These are phyloP conservation scores for Meyerozyma athensensis DNA, from an alignment of 1,139 yeast species.

Conservation along the genomic window DNA sequence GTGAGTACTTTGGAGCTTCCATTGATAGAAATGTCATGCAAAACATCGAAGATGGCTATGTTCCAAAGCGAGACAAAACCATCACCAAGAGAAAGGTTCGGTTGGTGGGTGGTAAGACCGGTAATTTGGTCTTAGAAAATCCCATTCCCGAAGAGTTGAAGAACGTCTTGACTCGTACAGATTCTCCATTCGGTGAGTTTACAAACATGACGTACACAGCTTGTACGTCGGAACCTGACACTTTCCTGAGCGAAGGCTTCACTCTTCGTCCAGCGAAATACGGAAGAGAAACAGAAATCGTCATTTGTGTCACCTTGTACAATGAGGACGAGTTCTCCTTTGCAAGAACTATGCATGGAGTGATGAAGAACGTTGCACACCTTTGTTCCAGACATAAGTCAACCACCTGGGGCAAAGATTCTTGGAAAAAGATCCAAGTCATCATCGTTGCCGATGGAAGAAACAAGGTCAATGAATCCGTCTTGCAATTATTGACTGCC, in stretches of 20 bases:
- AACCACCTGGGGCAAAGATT: slow-evolving; percentile 88
- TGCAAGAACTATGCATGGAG: slow-evolving; percentile 90
- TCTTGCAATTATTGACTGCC: slow-evolving; percentile 80
- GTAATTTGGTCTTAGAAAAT: slow-evolving; percentile 83
- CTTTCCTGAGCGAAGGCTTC: slow-evolving; percentile 75
- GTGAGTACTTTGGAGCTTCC: slow-evolving; percentile 40
- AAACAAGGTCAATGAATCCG: slow-evolving; percentile 75
- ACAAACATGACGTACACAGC: slow-evolving; percentile 94
- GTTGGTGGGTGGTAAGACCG: slow-evolving; percentile 55
- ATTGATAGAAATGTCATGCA: slow-evolving; percentile 46
- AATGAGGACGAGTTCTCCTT: slow-evolving; percentile 87
- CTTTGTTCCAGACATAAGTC: slow-evolving; percentile 76
- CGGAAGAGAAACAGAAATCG: slow-evolving; percentile 81
- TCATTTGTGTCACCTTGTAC: slow-evolving; percentile 81
- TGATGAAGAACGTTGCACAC: slow-evolving; percentile 87
- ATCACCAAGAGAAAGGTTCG: slow-evolving; percentile 50
- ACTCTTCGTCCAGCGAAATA: slow-evolving; percentile 77
- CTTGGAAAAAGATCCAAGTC: slow-evolving; percentile 94
- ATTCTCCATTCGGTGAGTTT: slow-evolving; percentile 76
- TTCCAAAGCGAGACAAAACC: slow-evolving; percentile 27
- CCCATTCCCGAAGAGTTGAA: slow-evolving; percentile 86
- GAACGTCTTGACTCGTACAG: slow-evolving; percentile 74
- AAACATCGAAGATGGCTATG: slow-evolving; percentile 35
- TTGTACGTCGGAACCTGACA: slow-evolving; percentile 85
- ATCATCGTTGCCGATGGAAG: slow-evolving; percentile 91